Evolutionary conservation across 192 early-diverging fungal genomes (phyloP).

Genomic region (Tieghemiomyces parasiticus): DNA sequence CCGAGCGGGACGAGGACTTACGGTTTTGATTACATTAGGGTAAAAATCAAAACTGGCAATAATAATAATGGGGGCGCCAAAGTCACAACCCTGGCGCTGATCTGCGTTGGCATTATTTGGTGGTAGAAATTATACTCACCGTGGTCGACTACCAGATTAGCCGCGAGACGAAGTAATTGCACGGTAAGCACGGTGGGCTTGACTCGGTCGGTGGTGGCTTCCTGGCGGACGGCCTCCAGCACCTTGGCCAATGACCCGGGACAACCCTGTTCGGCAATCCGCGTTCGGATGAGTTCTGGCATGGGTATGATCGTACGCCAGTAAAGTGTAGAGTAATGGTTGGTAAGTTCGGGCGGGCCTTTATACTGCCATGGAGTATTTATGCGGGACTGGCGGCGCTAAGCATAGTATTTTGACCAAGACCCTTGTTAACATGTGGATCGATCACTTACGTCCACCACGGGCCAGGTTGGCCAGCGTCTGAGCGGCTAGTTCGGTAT

Average conservation of each 20-base stretch:
- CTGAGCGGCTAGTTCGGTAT: background rate
- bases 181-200: background rate
- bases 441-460: too few relatives aligned
- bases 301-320: too few relatives aligned
- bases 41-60: background rate
- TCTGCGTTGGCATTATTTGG: background rate
- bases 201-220: background rate
- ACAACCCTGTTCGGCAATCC: background rate
- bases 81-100: too few relatives aligned
- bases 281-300: too few relatives aligned
- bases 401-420: too few relatives aligned
- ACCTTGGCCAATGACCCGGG: background rate
- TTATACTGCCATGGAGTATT: too few relatives aligned
- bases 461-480: slow-evolving; percentile 6
- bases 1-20: background rate
- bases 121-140: background rate
- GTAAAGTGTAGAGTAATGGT: too few relatives aligned
- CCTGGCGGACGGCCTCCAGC: background rate
- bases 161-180: background rate
- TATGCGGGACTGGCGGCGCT: too few relatives aligned
- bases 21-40: background rate
- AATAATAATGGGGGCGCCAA: background rate
- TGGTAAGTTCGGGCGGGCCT: too few relatives aligned
- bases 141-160: slow-evolving; percentile 7
- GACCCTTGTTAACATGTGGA: too few relatives aligned